phyloP scores from a whole-genome alignment of 2,329 filamentous ascomycete species.

The Epichloe sp. region DNA sequence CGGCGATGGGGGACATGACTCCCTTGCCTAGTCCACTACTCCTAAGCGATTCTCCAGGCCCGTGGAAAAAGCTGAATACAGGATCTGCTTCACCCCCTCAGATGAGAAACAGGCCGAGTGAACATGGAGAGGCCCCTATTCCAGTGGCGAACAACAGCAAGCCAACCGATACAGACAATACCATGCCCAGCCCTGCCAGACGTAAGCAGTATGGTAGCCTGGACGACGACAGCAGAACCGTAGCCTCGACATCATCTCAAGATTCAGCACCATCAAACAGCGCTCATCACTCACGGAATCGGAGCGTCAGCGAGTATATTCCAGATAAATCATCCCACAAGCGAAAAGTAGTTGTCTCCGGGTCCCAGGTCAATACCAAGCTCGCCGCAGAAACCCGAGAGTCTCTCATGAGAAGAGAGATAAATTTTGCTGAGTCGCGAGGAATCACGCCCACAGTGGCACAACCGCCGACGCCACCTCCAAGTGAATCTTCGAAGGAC shows the following conservation, averaged over 20 bases:
- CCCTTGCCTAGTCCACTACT: slow-evolving; percentile 66
- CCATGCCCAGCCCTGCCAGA: slow-evolving; percentile 39
- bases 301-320: slow-evolving; percentile 80
- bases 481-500: slow-evolving; percentile 54
- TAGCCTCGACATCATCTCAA: slow-evolving; percentile 16
- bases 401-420: slow-evolving; percentile 54
- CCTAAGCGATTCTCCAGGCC: slow-evolving; percentile 50
- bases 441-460: slow-evolving; percentile 51
- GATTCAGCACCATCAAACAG: slow-evolving; percentile 11
- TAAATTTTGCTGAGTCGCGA: slow-evolving; percentile 65
- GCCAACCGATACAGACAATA: slow-evolving; percentile 30
- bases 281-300: slow-evolving; percentile 48
- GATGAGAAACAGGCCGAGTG: slow-evolving; percentile 12
- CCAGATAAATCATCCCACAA: slow-evolving; percentile 60
- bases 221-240: slow-evolving; percentile 16
- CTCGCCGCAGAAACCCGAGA: slow-evolving; percentile 24
- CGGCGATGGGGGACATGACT: slow-evolving; percentile 66
- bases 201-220: slow-evolving; percentile 38
- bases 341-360: slow-evolving; percentile 61
- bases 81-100: slow-evolving; percentile 30
- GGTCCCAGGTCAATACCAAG: slow-evolving; percentile 35
- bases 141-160: slow-evolving; percentile 39
- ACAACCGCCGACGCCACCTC: slow-evolving; percentile 66
- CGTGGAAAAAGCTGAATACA: slow-evolving; percentile 44
- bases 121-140: slow-evolving; percentile 23